Base-by-base conservation (phyloP, 345 rosid species). In the Toxicodendron radicans region DNA sequence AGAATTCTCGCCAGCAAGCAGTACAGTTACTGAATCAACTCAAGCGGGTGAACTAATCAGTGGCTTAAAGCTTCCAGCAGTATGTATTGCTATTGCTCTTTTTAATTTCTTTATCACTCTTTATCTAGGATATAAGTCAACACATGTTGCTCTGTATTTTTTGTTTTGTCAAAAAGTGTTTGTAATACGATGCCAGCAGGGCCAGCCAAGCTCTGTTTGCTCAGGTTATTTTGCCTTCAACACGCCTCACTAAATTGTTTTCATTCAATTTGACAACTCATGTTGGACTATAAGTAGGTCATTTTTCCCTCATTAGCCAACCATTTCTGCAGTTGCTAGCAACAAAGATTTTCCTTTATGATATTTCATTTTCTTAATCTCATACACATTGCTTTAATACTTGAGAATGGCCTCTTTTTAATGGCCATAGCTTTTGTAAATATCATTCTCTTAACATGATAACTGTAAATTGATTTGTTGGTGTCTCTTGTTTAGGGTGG, bases 1-100 rank as follows among this genome's bases (percentile, higher is more conserved):
- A 35, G 97, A 96, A 72, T 79, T 89, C 78, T 90, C 94, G 58
- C 85, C 90, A 24, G 75, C 76, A 70, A 81, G 89, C 80, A 88
- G 96, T 81, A 78, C 86, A 10, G 75, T 89, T 70, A 80, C 89
- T n/a, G 99, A 95, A 78, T 81, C 86, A 76, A 84, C 86, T 78
- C 95, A 87, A 73, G 89, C 72, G 72, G 88, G 94, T 78, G 89
- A 85, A 74, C 83, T 77, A 74, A 77, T 85, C 49, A 65, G 77
- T 78, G 78, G 87, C 70, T 80, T 88, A 30, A 90, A 85, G 75
- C 46, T 80, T 70, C 52, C 79, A 33, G 66, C 82, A 62, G 90
- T 88, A 82, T 48, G 88, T 74, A 69, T 48, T 76, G 35, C 23
- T 62, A 24, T 73, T 52, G 56, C 63, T 61, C 79, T 64, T n/a